Conservation (phyloP, 139 green algal species). For the Pleodorina starrii region DNA sequence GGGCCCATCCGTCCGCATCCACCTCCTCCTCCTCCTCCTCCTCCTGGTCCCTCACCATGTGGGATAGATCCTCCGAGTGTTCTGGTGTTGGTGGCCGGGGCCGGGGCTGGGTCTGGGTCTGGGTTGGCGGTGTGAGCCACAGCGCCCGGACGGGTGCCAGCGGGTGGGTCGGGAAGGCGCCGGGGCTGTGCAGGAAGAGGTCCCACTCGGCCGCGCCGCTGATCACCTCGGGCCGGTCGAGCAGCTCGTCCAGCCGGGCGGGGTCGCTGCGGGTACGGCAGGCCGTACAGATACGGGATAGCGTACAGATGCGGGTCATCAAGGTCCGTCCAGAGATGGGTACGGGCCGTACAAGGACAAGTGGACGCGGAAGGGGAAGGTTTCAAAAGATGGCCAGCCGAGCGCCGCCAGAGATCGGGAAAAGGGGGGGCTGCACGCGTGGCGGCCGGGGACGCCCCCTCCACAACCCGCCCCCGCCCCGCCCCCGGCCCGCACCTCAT, state of each 20-base stretch:
- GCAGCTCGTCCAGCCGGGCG: neutral
- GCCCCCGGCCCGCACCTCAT: constrained; percentile 50
- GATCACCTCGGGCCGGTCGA: constrained; percentile 42
- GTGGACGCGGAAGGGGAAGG: no score
- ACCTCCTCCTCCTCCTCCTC: neutral
- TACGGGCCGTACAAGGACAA: no score
- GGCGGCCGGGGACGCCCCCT: constrained; percentile 32
- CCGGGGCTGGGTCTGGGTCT: no score
- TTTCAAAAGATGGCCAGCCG: no score
- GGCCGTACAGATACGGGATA: no score
- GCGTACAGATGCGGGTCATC: no score
- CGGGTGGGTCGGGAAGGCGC: constrained; percentile 29
- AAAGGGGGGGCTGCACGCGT: no score
- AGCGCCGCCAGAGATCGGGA: no score
- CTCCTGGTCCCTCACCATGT: neutral
- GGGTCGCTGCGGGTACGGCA: constrained; percentile 52
- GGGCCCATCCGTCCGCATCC: constrained; percentile 33
- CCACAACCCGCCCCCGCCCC: neutral
- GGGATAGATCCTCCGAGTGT: no score
- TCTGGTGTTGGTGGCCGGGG: no score
- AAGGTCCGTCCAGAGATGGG: no score
- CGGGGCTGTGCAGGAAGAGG: constrained; percentile 54
- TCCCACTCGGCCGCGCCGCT: constrained; percentile 46
- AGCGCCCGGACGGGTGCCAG: constrained; percentile 56
- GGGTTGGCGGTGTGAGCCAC: constrained; percentile 35